Percentiles rank a stretch among this genome's conserved stretches.
phyloP scores from a whole-genome alignment of 495 filamentous ascomycete species.

The Penicillium antarcticum region DNA sequence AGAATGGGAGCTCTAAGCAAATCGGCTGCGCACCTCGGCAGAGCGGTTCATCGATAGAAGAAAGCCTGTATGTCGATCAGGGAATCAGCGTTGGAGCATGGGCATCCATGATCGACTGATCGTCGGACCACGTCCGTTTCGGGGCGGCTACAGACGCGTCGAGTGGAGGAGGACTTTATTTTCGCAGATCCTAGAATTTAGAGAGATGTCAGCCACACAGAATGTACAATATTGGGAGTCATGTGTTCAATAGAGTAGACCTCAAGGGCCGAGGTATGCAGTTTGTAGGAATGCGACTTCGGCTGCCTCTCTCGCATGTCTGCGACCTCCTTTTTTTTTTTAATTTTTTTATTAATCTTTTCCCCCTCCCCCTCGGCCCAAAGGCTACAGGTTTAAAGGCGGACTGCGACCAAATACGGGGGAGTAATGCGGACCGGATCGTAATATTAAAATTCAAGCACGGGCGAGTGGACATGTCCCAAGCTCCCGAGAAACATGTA shows the following conservation, averaged over 20 bases:
- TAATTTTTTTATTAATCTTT: background rate
- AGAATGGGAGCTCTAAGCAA: constrained; percentile 12
- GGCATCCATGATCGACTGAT: constrained; percentile 3
- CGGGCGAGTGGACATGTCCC: background rate
- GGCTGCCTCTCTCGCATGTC: constrained; percentile 1
- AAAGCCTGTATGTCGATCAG: constrained; percentile 5
- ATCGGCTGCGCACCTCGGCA: constrained; percentile 18
- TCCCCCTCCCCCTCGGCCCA: too few species aligned
- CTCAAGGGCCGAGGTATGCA: constrained; percentile 1
- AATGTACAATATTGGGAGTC: background rate
- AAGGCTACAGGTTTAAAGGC: background rate
- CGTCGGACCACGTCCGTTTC: background rate
- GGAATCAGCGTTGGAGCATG: constrained; percentile 3
- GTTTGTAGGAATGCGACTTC: constrained; percentile 3
- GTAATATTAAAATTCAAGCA: constrained; percentile 8
- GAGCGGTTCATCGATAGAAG: background rate
- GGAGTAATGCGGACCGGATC: constrained; percentile 6
- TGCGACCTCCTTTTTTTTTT: background rate
- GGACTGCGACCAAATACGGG: constrained; percentile 5
- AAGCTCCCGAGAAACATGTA: background rate
- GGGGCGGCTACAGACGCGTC: constrained; percentile 2
- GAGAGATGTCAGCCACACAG: background rate
- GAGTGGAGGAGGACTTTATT: background rate
- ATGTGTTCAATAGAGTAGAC: background rate
- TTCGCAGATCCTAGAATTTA: background rate